These are phyloP conservation scores for Phlyctochytrium arcticum DNA, from an alignment of 192 early-diverging fungal genomes.

Conservation along the genomic window DNA sequence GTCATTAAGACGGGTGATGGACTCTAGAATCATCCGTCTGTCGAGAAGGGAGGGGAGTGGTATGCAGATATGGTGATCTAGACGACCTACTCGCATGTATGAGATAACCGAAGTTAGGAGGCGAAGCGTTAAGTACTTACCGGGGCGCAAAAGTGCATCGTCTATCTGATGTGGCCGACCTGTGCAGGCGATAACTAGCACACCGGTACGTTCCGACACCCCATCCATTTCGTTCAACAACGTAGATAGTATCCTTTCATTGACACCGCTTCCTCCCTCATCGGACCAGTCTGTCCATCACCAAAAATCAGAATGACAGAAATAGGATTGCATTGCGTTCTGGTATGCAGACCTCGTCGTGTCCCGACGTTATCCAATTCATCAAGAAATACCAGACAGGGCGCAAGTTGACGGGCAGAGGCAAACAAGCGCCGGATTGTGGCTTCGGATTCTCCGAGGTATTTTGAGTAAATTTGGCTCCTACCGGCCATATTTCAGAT, in stretches of 20 bases:
- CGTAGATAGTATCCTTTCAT: constrained; percentile 84
- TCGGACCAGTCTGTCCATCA: constrained; percentile 32
- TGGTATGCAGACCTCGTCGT: constrained; percentile 57
- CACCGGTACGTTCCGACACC: constrained; percentile 71
- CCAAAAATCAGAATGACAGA: not conserved
- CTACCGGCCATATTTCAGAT: constrained; percentile 25
- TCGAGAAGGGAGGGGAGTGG: constrained; percentile 38
- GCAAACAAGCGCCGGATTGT: constrained; percentile 76
- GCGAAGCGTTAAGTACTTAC: constrained; percentile 32
- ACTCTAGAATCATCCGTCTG: constrained; percentile 62
- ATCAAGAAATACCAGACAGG: constrained; percentile 92
- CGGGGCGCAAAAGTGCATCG: constrained; percentile 78
- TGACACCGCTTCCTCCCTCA: constrained; percentile 65
- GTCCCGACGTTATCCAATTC: constrained; percentile 89
- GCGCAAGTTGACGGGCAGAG: constrained; percentile 76
- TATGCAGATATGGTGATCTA: constrained; percentile 81
- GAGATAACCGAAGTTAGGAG: not conserved
- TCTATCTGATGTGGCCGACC: constrained; percentile 80
- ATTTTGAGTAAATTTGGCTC: constrained; percentile 93
- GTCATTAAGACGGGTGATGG: not conserved
- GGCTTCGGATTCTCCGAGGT: constrained; percentile 88
- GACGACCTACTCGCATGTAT: constrained; percentile 39
- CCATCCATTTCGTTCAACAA: constrained; percentile 97
- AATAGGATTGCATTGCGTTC: too few relatives aligned
- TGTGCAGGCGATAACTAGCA: constrained; percentile 79